phyloP scores from a whole-genome alignment of 2,329 filamentous ascomycete genomes.

The Kalaharituber pfeilii region DNA sequence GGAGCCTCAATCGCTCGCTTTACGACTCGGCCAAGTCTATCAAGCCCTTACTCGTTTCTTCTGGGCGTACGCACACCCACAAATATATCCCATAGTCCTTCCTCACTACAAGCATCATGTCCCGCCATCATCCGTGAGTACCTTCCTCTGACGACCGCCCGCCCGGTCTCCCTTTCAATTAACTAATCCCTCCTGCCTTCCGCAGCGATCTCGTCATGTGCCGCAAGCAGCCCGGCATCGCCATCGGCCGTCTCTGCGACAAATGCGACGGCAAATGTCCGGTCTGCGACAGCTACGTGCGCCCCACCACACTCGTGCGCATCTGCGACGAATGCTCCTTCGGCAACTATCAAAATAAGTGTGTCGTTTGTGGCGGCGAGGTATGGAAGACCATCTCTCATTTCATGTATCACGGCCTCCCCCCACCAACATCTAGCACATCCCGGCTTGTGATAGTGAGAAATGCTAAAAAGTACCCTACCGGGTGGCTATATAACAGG shows the following conservation, averaged over 20 bases:
- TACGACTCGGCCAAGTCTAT: no score
- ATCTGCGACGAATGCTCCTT: slow-evolving; percentile 99
- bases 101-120: slow-evolving; percentile 60
- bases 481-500: slow-evolving; percentile 32
- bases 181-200: not conserved
- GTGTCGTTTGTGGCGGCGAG: slow-evolving; percentile 93
- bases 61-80: no score
- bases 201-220: slow-evolving; percentile 92
- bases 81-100: no score
- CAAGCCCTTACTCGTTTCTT: no score
- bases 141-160: slow-evolving; percentile 15
- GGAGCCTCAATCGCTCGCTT: no score
- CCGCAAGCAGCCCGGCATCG: slow-evolving; percentile 93
- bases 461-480: no score
- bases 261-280: slow-evolving; percentile 99
- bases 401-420: slow-evolving; percentile 17
- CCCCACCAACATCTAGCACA: slow-evolving; percentile 11
- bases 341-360: slow-evolving; percentile 99
- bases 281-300: slow-evolving; percentile 97
- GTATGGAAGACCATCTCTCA: not conserved
- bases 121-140: slow-evolving; percentile 77
- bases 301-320: slow-evolving; percentile 86
- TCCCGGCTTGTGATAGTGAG: no score
- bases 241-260: slow-evolving; percentile 96
- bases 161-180: slow-evolving; percentile 8